Evolutionary conservation across 1,284 basidiomycete genomes (phyloP), one percentile per base, ranked within the genome.

Genomic region (Cutaneotrichosporon sp.): DNA sequence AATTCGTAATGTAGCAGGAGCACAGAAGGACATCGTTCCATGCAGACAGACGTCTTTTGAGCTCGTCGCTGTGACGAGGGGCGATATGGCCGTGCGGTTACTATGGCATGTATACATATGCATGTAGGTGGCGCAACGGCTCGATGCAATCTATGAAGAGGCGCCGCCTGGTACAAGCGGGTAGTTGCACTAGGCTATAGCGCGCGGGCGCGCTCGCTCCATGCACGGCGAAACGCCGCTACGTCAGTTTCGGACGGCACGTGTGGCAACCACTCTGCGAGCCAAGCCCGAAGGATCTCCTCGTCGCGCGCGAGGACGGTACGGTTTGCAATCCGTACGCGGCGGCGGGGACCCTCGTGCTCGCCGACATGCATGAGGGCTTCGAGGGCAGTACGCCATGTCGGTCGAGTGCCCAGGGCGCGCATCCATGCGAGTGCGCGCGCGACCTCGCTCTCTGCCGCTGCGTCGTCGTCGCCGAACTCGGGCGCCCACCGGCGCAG

Each of bases 391-490:
- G 85, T 86, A 41, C 77, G 70, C 21, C 67, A 70, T 7, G 74
- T 75, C 0, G 88, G 88, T 21, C 46, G 38, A 13, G 90, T 73
- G 0, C 72, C 70, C 14, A 88, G 64, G 18, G 76, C 76, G 3
- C 80, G 79, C 87, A 90, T 90, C 87, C 88, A 91, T 5, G 81
- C 83, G 2, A 93, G 74, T 3, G 79, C 78, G 65, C 87, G 83
- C 13, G 41, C 40, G 2, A 53, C 35, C 30, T 47, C 51, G 5
- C 20, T 40, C 17, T 34, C 34, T 4, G 33, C 43, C 2, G 43
- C 43, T 3, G 23, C 43, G 5, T 18, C 43, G 26, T n/a, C n/a
- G 17, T 18, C 33, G 20, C 26, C 46, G 10, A 22, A 46, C 0
- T 73, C 67, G 3, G 80, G 75, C 1, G 77, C 77, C 1, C 71